Evolutionary conservation across 1,284 basidiomycete genomes (phyloP).

Genomic region (Malassezia caprae): DNA sequence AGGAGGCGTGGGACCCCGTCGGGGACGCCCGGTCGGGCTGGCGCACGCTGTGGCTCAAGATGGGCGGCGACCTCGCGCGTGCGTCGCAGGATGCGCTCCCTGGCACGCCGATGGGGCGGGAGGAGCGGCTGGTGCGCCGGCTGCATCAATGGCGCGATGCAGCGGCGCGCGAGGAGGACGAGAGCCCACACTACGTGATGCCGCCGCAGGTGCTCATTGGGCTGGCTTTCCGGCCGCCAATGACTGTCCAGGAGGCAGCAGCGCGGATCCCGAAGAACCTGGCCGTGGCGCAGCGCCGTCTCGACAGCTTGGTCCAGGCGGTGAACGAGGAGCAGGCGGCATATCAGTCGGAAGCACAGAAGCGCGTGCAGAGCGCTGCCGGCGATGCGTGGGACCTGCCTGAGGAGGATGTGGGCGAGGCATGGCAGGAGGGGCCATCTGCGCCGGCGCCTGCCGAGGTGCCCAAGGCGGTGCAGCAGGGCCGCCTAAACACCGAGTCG

Average conservation of each 20-base stretch:
- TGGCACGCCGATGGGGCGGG: slow-evolving; percentile 37
- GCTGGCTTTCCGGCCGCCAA: slow-evolving; percentile 33
- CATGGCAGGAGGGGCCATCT: slow-evolving; percentile 1
- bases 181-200: slow-evolving; percentile 57
- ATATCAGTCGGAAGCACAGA: slow-evolving; percentile 15
- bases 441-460: background rate
- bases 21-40: slow-evolving; percentile 40
- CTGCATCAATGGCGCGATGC: slow-evolving; percentile 78
- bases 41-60: slow-evolving; percentile 33
- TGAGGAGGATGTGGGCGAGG: slow-evolving; percentile 13
- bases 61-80: slow-evolving; percentile 49
- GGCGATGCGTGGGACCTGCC: background rate
- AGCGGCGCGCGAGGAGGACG: slow-evolving; percentile 73
- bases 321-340: slow-evolving; percentile 23
- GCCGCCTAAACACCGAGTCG: background rate
- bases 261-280: slow-evolving; percentile 24
- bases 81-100: slow-evolving; percentile 23
- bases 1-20: slow-evolving; percentile 39
- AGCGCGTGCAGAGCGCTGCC: background rate
- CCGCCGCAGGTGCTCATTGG: slow-evolving; percentile 26
- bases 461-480: background rate
- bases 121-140: slow-evolving; percentile 57
- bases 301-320: slow-evolving; percentile 25
- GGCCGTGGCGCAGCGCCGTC: slow-evolving; percentile 22
- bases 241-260: slow-evolving; percentile 21